Conservation (phyloP, 2,329 filamentous ascomycete genomes). For the Trichoderma polysporum region DNA sequence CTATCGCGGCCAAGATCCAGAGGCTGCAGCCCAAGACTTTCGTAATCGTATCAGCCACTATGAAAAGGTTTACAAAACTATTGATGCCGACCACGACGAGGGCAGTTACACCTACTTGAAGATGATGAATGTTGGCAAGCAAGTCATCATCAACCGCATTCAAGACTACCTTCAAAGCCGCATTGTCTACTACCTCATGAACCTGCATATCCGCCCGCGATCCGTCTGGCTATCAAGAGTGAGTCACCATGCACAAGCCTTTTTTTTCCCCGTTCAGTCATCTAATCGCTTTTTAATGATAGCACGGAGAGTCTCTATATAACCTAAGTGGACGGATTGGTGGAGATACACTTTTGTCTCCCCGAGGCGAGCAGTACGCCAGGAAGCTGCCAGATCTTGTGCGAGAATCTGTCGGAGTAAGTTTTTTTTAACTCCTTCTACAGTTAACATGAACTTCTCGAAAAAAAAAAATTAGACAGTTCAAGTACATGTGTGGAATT, state of each 20-base stretch:
- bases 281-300: neutral
- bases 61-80: constrained; percentile 93
- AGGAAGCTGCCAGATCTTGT: constrained; percentile 81
- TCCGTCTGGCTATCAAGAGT: constrained; percentile 96
- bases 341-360: constrained; percentile 83
- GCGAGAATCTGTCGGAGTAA: constrained; percentile 79
- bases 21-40: constrained; percentile 87
- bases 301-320: constrained; percentile 94
- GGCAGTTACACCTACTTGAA: constrained; percentile 90
- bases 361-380: constrained; percentile 84
- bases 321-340: constrained; percentile 91
- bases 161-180: constrained; percentile 95
- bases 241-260: constrained; percentile 38
- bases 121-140: constrained; percentile 91
- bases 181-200: constrained; percentile 98
- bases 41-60: constrained; percentile 94
- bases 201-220: constrained; percentile 92
- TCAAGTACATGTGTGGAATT: neutral
- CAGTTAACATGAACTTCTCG: neutral
- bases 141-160: constrained; percentile 97
- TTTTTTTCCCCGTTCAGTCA: neutral
- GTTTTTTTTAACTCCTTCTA: constrained; percentile 30
- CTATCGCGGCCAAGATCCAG: constrained; percentile 91
- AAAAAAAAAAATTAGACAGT: too few species aligned
- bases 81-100: constrained; percentile 79